Conservation (phyloP, 2,329 filamentous ascomycete species). For the Botryotinia convoluta region DNA sequence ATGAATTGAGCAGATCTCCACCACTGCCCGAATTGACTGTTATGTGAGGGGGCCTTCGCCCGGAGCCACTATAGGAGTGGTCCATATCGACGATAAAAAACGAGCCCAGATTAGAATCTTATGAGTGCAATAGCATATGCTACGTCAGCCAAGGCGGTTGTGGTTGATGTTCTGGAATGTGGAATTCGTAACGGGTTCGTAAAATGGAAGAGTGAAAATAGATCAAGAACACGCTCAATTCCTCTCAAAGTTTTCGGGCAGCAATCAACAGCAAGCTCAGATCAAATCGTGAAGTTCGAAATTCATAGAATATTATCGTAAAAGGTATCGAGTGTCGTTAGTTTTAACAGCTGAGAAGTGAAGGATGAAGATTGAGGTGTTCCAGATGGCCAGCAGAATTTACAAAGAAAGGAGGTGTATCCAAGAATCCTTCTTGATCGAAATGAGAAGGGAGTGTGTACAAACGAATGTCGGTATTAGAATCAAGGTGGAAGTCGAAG, state of each 20-base stretch:
- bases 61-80: slow-evolving; percentile 19
- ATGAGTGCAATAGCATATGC: slow-evolving; percentile 10
- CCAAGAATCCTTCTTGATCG: slow-evolving; percentile 11
- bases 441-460: neutral
- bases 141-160: slow-evolving; percentile 10
- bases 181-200: neutral
- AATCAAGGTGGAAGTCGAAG: neutral
- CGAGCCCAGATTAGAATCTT: slow-evolving; percentile 1
- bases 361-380: neutral
- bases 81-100: slow-evolving; percentile 12
- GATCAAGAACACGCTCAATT: slow-evolving; percentile 2
- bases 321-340: neutral
- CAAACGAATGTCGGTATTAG: slow-evolving; percentile 9
- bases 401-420: slow-evolving; percentile 15
- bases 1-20: slow-evolving; percentile 45
- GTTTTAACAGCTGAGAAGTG: neutral
- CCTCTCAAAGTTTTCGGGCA: neutral
- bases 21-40: slow-evolving; percentile 59
- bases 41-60: slow-evolving; percentile 52
- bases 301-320: neutral
- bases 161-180: slow-evolving; percentile 14
- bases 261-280: neutral
- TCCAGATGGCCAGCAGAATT: neutral
- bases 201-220: slow-evolving; percentile 9
- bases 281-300: neutral